phyloP scores from a whole-genome alignment of 495 filamentous ascomycete genomes.

The Penicillium pancosmium region DNA sequence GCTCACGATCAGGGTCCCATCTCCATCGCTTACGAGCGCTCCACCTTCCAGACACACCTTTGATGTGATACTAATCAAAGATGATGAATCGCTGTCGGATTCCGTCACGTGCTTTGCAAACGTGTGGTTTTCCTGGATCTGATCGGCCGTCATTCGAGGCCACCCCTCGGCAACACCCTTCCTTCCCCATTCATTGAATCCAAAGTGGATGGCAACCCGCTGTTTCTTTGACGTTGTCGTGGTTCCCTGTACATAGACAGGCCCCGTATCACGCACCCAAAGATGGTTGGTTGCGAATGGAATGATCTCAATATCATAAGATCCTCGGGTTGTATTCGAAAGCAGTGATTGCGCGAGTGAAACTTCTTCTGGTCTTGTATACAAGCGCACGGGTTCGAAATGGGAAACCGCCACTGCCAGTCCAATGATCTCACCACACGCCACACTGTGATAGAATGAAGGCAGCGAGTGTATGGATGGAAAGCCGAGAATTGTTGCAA shows the following conservation, averaged over 20 bases:
- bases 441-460: no score
- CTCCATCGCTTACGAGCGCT: conserved; percentile 28
- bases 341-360: conserved; percentile 17
- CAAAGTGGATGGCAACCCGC: conserved; percentile 26
- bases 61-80: conserved; percentile 20
- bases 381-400: conserved; percentile 31
- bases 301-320: conserved; percentile 6
- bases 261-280: conserved; percentile 33
- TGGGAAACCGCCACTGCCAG: no score
- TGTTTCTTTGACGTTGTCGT: conserved; percentile 15
- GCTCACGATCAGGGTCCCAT: conserved; percentile 30
- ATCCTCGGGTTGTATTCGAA: conserved; percentile 7
- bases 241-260: conserved; percentile 29
- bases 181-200: conserved; percentile 34
- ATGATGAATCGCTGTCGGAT: conserved; percentile 14
- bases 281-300: conserved; percentile 29
- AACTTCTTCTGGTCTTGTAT: conserved; percentile 27
- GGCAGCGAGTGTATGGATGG: no score
- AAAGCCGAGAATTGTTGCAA: no score
- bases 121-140: conserved; percentile 23
- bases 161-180: conserved; percentile 23
- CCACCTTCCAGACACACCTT: conserved; percentile 30
- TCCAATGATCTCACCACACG: no score
- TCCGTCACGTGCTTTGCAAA: conserved; percentile 27
- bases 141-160: conserved; percentile 19